These are phyloP conservation scores for Nitzschia sp. DNA, from an alignment of 108 stramenopile species.

Conservation along the genomic window DNA sequence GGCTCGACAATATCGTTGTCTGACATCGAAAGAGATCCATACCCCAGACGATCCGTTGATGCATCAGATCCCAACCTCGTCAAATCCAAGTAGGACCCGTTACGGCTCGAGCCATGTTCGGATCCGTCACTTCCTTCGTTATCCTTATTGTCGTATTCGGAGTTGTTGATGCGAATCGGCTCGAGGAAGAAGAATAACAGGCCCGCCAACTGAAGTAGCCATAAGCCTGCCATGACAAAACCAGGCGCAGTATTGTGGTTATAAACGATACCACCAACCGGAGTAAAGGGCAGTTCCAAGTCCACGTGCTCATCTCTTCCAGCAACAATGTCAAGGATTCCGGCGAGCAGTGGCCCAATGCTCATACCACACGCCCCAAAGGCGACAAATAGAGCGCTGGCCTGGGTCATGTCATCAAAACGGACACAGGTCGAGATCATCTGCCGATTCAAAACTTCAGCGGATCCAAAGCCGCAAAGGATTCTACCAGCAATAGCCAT, in stretches of 20 bases:
- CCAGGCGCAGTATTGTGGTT: slow-evolving; percentile 56
- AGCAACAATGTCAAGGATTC: slow-evolving; percentile 48
- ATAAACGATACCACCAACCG: slow-evolving; percentile 48
- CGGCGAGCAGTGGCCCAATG: slow-evolving; percentile 67
- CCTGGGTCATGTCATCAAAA: slow-evolving; percentile 60
- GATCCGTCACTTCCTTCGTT: not conserved
- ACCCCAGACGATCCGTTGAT: not conserved
- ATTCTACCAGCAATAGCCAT: slow-evolving; percentile 62
- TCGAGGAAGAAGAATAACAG: slow-evolving; percentile 58
- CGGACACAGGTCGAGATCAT: slow-evolving; percentile 60
- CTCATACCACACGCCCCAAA: slow-evolving; percentile 70
- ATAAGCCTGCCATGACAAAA: slow-evolving; percentile 60
- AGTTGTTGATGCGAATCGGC: slow-evolving; percentile 55
- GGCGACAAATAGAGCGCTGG: slow-evolving; percentile 67
- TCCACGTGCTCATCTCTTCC: slow-evolving; percentile 57
- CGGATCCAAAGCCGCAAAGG: slow-evolving; percentile 65
- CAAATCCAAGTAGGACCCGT: not conserved
- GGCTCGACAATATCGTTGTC: not conserved
- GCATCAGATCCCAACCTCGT: not conserved
- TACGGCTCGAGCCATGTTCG: too few species aligned
- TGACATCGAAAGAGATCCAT: not conserved
- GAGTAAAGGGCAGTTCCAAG: slow-evolving; percentile 50
- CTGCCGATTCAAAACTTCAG: slow-evolving; percentile 67
- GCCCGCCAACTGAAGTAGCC: slow-evolving; percentile 47
- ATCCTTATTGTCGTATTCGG: not conserved